phyloP scores from a whole-genome alignment of 2,329 filamentous ascomycete species.

The Kalmusia sp. region DNA sequence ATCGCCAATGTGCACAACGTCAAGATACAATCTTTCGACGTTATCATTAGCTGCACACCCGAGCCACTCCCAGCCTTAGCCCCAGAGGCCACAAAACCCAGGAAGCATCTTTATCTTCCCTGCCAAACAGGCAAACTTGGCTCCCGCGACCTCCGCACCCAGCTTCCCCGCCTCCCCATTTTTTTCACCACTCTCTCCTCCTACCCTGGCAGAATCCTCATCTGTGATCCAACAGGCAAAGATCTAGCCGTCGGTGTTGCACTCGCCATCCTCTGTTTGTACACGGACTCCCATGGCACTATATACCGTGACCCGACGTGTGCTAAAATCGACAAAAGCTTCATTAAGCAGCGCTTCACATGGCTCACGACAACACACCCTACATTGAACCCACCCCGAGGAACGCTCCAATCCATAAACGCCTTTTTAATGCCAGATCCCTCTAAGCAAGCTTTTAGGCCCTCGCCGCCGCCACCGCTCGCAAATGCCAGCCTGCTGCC shows the following conservation, averaged over 20 bases:
- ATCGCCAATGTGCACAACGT: conserved; percentile 49
- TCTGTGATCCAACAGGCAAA: conserved; percentile 78
- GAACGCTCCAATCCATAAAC: conserved; percentile 90
- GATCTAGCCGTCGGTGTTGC: conserved; percentile 82
- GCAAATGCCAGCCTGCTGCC: too few species aligned
- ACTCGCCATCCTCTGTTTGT: conserved; percentile 77
- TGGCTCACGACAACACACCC: conserved; percentile 82
- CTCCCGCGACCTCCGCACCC: conserved; percentile 79
- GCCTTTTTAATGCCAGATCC: conserved; percentile 75
- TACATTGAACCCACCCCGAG: conserved; percentile 80
- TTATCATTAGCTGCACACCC: conserved; percentile 54
- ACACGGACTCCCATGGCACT: conserved; percentile 70
- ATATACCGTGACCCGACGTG: too few species aligned
- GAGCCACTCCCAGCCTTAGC: conserved; percentile 40
- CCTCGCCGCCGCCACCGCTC: background rate
- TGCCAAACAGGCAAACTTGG: conserved; percentile 78
- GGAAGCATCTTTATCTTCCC: conserved; percentile 63
- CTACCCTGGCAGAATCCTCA: conserved; percentile 28
- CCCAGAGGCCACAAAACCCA: conserved; percentile 44
- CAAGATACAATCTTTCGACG: conserved; percentile 46
- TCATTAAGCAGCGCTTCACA: conserved; percentile 79
- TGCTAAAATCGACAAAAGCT: conserved; percentile 69
- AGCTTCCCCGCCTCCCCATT: conserved; percentile 67
- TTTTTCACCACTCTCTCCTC: conserved; percentile 52
- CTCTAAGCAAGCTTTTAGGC: background rate